phyloP scores from a whole-genome alignment of 768 basidiomycete genomes.

The Mycena crocata region DNA sequence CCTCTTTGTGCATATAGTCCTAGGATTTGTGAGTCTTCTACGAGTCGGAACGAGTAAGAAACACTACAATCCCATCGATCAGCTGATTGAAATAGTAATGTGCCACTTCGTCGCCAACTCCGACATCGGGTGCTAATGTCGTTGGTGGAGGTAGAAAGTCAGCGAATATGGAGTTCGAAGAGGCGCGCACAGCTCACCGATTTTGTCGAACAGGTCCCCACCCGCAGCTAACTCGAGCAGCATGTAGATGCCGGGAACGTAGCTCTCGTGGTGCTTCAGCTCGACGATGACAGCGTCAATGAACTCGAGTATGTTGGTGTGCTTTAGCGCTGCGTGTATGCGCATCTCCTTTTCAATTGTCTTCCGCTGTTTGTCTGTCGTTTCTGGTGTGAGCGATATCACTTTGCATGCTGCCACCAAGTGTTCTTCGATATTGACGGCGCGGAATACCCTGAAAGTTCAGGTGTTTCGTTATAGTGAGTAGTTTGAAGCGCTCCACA shows the following conservation, averaged over 20 bases:
- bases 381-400: slow-evolving; percentile 70
- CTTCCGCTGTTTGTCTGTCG: slow-evolving; percentile 79
- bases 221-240: slow-evolving; percentile 92
- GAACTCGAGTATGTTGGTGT: slow-evolving; percentile 86
- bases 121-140: slow-evolving; percentile 85
- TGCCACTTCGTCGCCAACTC: slow-evolving; percentile 86
- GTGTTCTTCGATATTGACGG: slow-evolving; percentile 74
- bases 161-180: background rate
- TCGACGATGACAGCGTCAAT: slow-evolving; percentile 83
- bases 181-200: slow-evolving; percentile 78
- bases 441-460: slow-evolving; percentile 79
- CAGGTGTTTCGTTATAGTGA: background rate
- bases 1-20: slow-evolving; percentile 88
- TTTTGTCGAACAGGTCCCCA: slow-evolving; percentile 98
- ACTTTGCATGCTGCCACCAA: slow-evolving; percentile 91
- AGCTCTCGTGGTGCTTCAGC: slow-evolving; percentile 62
- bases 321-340: slow-evolving; percentile 84
- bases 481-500: slow-evolving; percentile 3
- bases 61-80: slow-evolving; percentile 79
- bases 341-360: slow-evolving; percentile 92
- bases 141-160: background rate
- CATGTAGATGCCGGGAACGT: slow-evolving; percentile 90
- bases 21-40: slow-evolving; percentile 41
- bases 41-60: slow-evolving; percentile 9
- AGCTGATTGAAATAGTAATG: slow-evolving; percentile 93